Percentiles rank a stretch among this genome's conserved stretches.
phyloP scores from a whole-genome alignment of 208 protist species.

The Crithidia acanthocephali region DNA sequence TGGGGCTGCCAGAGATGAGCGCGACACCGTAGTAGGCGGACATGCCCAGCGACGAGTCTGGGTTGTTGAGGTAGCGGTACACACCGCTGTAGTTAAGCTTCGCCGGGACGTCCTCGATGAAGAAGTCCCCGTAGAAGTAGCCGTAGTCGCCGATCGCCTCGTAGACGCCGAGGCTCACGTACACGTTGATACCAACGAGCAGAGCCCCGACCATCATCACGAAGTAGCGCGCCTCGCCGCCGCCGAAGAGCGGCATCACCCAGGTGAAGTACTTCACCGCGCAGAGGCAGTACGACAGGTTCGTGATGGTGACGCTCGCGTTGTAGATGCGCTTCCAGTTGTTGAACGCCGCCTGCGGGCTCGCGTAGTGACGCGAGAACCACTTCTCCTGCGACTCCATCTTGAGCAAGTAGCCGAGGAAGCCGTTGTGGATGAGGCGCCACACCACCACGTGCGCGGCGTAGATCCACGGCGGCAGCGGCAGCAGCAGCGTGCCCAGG shows the following conservation, averaged over 20 bases:
- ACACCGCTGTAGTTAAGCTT: conserved; percentile 93
- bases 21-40: conserved; percentile 90
- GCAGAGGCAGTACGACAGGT: conserved; percentile 54
- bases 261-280: conserved; percentile 55
- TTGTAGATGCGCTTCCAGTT: conserved; percentile 94
- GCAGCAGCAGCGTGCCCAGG: conserved; percentile 48
- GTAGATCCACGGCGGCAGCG: conserved; percentile 53
- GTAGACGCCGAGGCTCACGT: conserved; percentile 81
- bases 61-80: conserved; percentile 96
- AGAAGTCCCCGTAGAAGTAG: conserved; percentile 95
- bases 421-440: conserved; percentile 77
- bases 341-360: conserved; percentile 76
- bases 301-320: conserved; percentile 68
- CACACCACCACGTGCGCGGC: conserved; percentile 79
- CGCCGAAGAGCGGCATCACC: conserved; percentile 44
- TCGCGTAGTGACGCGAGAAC: conserved; percentile 78
- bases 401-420: conserved; percentile 81
- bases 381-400: conserved; percentile 72
- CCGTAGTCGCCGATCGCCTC: conserved; percentile 92
- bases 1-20: conserved; percentile 81
- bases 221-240: conserved; percentile 48
- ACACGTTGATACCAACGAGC: conserved; percentile 87
- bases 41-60: conserved; percentile 89
- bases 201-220: conserved; percentile 53
- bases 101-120: conserved; percentile 68